Conservation (phyloP, 192 early-diverging fungal genomes). For the Coemansia sp. region DNA sequence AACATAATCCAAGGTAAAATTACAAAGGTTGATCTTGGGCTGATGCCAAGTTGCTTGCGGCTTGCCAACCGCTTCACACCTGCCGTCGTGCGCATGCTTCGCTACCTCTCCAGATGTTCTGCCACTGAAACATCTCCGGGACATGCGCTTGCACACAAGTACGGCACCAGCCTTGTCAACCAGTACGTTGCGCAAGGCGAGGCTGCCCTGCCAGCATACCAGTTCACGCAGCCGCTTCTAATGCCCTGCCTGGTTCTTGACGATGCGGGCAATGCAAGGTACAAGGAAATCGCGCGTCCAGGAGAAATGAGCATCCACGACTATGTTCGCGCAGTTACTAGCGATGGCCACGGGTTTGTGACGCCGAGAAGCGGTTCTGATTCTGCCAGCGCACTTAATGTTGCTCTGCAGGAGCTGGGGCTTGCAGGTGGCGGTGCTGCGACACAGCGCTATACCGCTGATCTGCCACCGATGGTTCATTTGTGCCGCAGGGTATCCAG, state of each 20-base stretch:
- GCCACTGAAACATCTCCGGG: slow-evolving; percentile 64
- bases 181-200: slow-evolving; percentile 70
- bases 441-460: background rate
- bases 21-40: slow-evolving; percentile 74
- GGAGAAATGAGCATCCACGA: slow-evolving; percentile 19
- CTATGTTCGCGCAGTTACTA: slow-evolving; percentile 19
- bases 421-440: background rate
- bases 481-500: slow-evolving; percentile 62
- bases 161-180: slow-evolving; percentile 71
- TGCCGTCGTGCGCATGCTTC: slow-evolving; percentile 69
- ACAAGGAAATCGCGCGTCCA: slow-evolving; percentile 21
- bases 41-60: slow-evolving; percentile 76
- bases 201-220: slow-evolving; percentile 73
- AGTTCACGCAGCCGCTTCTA: slow-evolving; percentile 75
- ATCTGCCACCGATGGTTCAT: slow-evolving; percentile 64
- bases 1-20: slow-evolving; percentile 81
- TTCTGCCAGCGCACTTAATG: slow-evolving; percentile 10
- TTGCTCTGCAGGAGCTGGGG: slow-evolving; percentile 26
- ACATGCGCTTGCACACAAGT: slow-evolving; percentile 69
- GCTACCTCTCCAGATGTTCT: slow-evolving; percentile 69
- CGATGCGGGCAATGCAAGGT: slow-evolving; percentile 9
- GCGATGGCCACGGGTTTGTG: background rate
- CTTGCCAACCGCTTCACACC: slow-evolving; percentile 85
- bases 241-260: slow-evolving; percentile 68
- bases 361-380: background rate